Percentiles rank a stretch among this genome's conserved stretches.
Evolutionary conservation across 139 green algal genomes (phyloP).

Genomic region (Coelastrella sp.): DNA sequence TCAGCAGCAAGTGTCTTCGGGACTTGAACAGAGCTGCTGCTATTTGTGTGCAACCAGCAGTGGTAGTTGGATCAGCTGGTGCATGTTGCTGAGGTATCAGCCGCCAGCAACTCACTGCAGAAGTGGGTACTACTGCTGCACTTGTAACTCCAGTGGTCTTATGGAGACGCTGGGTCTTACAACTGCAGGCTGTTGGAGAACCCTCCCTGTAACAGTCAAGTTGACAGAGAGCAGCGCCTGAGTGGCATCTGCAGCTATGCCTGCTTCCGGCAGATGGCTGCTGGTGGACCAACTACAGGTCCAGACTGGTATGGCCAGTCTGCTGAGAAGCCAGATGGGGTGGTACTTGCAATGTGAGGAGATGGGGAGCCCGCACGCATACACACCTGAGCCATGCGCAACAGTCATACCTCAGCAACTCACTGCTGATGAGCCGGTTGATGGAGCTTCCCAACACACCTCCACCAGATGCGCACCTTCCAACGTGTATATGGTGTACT

Average conservation of each 20-base stretch:
- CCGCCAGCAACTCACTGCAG: neutral
- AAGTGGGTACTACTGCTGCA: neutral
- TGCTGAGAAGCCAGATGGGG: neutral
- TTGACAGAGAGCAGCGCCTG: neutral
- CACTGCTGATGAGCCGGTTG: too few relatives aligned
- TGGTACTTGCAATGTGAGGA: neutral
- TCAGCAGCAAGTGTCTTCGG: too few relatives aligned
- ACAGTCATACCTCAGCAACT: too few relatives aligned
- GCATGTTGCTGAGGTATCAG: too few relatives aligned
- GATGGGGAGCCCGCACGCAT: too few relatives aligned
- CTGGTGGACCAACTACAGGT: neutral
- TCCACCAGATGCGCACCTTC: too few relatives aligned
- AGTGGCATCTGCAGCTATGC: conserved; percentile 13
- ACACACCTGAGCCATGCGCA: too few relatives aligned
- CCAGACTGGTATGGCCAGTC: conserved; percentile 16
- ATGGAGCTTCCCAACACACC: too few relatives aligned
- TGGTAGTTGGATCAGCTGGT: too few relatives aligned
- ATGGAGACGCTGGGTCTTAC: neutral
- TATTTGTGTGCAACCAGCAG: too few relatives aligned
- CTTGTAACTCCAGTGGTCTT: neutral
- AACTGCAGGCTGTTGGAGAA: neutral
- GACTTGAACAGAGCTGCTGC: too few relatives aligned
- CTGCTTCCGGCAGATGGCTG: neutral
- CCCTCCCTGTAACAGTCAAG: neutral
- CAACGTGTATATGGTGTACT: too few relatives aligned